Evolutionary conservation across 257 asterid species (phyloP), one percentile per base, ranked within the genome.

Genomic region (Primulina eburnea): DNA sequence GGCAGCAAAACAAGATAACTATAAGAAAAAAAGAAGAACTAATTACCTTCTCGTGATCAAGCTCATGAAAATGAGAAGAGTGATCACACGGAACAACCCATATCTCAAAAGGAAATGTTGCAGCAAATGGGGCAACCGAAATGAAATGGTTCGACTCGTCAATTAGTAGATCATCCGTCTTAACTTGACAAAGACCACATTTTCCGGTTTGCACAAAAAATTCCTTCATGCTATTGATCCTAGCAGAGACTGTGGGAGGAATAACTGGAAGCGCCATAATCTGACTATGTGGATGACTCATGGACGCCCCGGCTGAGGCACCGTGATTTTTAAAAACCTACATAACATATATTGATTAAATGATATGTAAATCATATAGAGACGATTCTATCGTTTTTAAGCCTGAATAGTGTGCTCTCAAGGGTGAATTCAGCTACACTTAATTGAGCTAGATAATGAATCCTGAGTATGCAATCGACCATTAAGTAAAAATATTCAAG

Each of bases 251-350:
- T 0, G 91, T 74, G 32, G 92, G 84, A 53, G 99, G 97, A 73
- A 94, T 73, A 63, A 94, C 64, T 0, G 99, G 97, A 38, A 94
- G 97, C 62, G 90, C 96, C 83, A 94, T 76, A 38, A 94, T 87
- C 77, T 94, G 97, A 74, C 99, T 91, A 77, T 91, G 99, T 29
- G 99, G 86, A 80, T 94, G 99, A 78, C 96, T 94, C 96, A 90
- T 79, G 7, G 97, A 90, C 4, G 97, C 99, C 62, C 99, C 99
- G 0, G 99, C 99, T 4, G 99, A 87, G 33, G 96, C 96, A n/a
- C 99, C 99, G 50, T 94, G 96, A 69, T 94, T 94, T 64, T 94
- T 94, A 84, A 94, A 94, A 14, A 89, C 93, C 99, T 94, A 71
- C 34, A 69, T 12, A 3, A 12, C 12, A 12, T 16, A n/a, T 38